Evolutionary conservation across 2,329 filamentous ascomycete genomes (phyloP).

Genomic region (Alternaria novae-zelandiae): DNA sequence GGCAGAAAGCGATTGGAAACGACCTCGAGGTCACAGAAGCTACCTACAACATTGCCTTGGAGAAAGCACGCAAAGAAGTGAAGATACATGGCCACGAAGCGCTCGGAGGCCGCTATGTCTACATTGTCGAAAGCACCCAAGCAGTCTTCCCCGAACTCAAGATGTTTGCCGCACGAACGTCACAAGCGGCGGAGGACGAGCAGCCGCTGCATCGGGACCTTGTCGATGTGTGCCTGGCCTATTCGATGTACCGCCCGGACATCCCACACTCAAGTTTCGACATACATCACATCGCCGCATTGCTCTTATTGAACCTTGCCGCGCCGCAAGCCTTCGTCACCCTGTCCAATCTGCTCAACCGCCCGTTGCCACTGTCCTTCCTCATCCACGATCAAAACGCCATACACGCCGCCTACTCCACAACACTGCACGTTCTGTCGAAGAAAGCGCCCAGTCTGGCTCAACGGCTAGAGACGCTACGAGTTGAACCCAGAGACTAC

Average conservation of each 20-base stretch:
- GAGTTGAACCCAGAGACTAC: conserved; percentile 56
- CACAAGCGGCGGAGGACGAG: conserved; percentile 44
- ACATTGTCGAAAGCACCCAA: conserved; percentile 62
- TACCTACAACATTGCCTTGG: conserved; percentile 74
- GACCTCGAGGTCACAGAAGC: conserved; percentile 70
- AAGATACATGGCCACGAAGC: conserved; percentile 59
- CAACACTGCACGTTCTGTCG: conserved; percentile 70
- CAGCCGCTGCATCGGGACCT: conserved; percentile 72
- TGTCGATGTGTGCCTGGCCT: conserved; percentile 76
- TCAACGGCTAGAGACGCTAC: conserved; percentile 61
- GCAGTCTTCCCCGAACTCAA: conserved; percentile 74
- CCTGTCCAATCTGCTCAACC: conserved; percentile 79
- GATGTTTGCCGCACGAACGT: conserved; percentile 66
- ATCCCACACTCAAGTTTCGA: conserved; percentile 75
- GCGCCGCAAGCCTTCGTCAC: conserved; percentile 71
- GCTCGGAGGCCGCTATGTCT: conserved; percentile 32
- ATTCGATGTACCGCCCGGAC: conserved; percentile 81
- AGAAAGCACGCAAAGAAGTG: conserved; percentile 66
- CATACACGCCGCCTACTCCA: conserved; percentile 71
- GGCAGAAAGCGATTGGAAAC: conserved; percentile 75
- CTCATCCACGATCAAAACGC: conserved; percentile 73
- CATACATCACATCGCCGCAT: conserved; percentile 75
- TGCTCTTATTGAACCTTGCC: conserved; percentile 75
- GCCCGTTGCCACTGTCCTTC: conserved; percentile 76
- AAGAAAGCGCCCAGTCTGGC: conserved; percentile 70